Base-by-base conservation (phyloP, 306 rosid genomes). In the Prunus mume region DNA sequence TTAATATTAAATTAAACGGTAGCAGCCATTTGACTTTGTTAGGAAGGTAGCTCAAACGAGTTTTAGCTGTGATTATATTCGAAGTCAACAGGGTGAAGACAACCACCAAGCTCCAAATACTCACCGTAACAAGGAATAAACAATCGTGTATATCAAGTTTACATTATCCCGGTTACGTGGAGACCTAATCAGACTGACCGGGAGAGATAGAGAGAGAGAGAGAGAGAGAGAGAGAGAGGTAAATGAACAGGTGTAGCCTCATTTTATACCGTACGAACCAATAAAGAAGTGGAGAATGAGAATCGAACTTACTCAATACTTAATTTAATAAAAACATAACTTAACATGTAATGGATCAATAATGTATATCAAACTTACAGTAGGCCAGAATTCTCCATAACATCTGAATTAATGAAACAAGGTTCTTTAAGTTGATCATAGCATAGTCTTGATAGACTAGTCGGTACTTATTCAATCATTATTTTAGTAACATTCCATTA, bases 1-100 rank as follows among this genome's bases (percentile, higher is more conserved):
- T 20, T 24, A 52, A 9, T 54, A 50, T 17, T 51, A 11, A 49
- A 69, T 12, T 0, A 52, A 69, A 27, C 10, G 5, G 45, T 27
- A n/a, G 45, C 45, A 18, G 8, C 20, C 50, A 63, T 49, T 73
- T 66, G 69, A 79, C 62, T 67, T 66, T 27, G 52, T 12, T 46
- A 10, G 27, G 73, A 27, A 25, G 28, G 41, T 1, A 14, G 41
- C n/a, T 41, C 65, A 60, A 20, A 28, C 47, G 76, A 30, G 41
- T 62, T 30, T 70, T 34, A 10, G 71, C 46, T 51, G 55, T 45
- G 51, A 46, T 27, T 6, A 58, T 63, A 51, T 64, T 22, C n/a
- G 1, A 55, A 55, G 69, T 65, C 68, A 54, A 25, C 22, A 5
- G 9, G 76, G 52, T 27, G n/a, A 6, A 52, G 20, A 63, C 62